These are phyloP conservation scores for Picea glauca DNA, from an alignment of 75 land plant species.

Conservation along the genomic window DNA sequence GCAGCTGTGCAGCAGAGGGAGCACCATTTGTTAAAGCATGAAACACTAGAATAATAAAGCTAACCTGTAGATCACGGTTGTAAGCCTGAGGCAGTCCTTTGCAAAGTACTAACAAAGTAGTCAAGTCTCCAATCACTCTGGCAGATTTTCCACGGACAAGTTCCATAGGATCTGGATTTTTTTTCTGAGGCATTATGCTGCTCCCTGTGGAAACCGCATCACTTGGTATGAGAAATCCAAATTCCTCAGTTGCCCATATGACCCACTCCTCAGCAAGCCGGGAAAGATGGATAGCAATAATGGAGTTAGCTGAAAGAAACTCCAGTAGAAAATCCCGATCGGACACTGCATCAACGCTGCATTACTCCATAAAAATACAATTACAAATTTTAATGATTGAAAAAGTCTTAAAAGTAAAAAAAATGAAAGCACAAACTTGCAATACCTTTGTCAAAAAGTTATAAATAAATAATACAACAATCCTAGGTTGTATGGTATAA, in stretches of 20 bases:
- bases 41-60: neutral
- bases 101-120: constrained; percentile 86
- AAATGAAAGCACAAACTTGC: too few relatives aligned
- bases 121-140: constrained; percentile 83
- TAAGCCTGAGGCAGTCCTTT: constrained; percentile 98
- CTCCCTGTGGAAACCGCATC: constrained; percentile 98
- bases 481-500: too few relatives aligned
- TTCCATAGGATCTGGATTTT: constrained; percentile 99
- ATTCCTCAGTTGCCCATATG: constrained; percentile 98
- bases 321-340: constrained; percentile 95
- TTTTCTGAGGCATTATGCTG: constrained; percentile 99
- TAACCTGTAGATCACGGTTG: constrained; percentile 97
- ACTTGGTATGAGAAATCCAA: constrained; percentile 92
- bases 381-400: neutral
- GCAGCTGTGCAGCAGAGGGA: neutral
- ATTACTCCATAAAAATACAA: neutral
- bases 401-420: neutral
- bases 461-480: too few relatives aligned
- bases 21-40: neutral
- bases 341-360: constrained; percentile 98
- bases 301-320: constrained; percentile 87
- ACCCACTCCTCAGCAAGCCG: constrained; percentile 99
- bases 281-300: constrained; percentile 86
- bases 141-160: constrained; percentile 99
- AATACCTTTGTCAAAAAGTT: too few relatives aligned